These are phyloP conservation scores for Pholiota adiposa DNA, from an alignment of 1,284 basidiomycete species.

Conservation along the genomic window DNA sequence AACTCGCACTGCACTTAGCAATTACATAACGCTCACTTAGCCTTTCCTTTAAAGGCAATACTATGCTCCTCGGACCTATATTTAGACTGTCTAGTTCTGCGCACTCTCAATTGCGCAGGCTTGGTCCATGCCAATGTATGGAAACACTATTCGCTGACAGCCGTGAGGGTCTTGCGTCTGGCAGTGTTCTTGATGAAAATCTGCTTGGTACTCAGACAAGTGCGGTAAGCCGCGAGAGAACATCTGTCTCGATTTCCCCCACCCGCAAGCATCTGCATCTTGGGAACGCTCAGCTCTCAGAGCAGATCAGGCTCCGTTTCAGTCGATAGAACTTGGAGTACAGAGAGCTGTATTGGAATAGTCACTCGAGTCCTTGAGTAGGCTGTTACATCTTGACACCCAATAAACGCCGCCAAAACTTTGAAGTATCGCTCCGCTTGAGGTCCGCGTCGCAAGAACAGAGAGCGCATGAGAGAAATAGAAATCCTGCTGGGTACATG, in stretches of 20 bases:
- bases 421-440: slow-evolving; percentile 20
- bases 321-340: neutral
- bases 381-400: slow-evolving; percentile 12
- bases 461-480: slow-evolving; percentile 7
- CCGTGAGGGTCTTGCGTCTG: slow-evolving; percentile 12
- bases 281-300: neutral
- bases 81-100: slow-evolving; percentile 15
- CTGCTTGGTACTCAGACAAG: slow-evolving; percentile 5
- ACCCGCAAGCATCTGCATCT: neutral
- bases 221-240: slow-evolving; percentile 5
- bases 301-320: slow-evolving; percentile 10
- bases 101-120: slow-evolving; percentile 19
- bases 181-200: slow-evolving; percentile 15
- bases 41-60: slow-evolving; percentile 12
- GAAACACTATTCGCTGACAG: slow-evolving; percentile 22
- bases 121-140: slow-evolving; percentile 7
- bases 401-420: slow-evolving; percentile 15
- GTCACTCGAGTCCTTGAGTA: slow-evolving; percentile 10
- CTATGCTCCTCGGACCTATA: slow-evolving; percentile 29
- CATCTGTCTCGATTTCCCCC: neutral
- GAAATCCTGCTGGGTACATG: neutral
- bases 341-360: slow-evolving; percentile 6
- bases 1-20: neutral
- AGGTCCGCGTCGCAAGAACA: slow-evolving; percentile 18
- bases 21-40: slow-evolving; percentile 20